Base-by-base conservation (phyloP, 2,329 filamentous ascomycete genomes). In the Pestalotiopsis sp. region DNA sequence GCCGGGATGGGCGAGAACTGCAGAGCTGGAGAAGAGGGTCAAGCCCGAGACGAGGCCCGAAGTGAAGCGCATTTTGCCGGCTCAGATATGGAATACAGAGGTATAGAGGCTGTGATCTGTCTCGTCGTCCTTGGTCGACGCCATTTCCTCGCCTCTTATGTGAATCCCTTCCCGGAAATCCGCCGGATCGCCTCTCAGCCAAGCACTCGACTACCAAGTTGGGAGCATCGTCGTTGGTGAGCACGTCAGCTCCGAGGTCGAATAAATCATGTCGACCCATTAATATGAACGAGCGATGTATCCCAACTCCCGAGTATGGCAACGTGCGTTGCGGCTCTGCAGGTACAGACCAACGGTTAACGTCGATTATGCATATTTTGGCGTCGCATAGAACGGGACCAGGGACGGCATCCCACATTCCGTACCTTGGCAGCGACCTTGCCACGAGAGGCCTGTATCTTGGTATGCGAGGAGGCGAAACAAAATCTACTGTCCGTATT, bases 1-100 rank as follows among this genome's bases (percentile, higher is more conserved):
- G 69, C 85, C 85, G 0, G 84, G 85, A 68, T 88, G 84, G n/a
- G 83, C 83, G n/a, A 72, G 41, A 38, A 61, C 72, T 17, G 36
- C 36, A 63, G 62, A 66, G 65, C 69, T 66, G 17, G 72, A 63
- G 4, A 63, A 17, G 27, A 63, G 68, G 67, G 72, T 69, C 52
- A 74, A 41, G 67, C 67, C 71, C 27, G 72, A 67, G 45, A 72
- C 31, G 39, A 76, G 60, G 62, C 70, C 68, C 27, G 58, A 68
- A 52, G 68, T 67, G 71, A 77, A 76, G 55, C 66, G 72, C 76
- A 77, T 77, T 36, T 66, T 74, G 72, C 4, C 20, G 7, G 12
- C 20, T 36, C 25, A 13, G 25, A 7, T 59, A 59, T 36, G 3
- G 17, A 52, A 23, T 20, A 23, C 45, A 52, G 14, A 52, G 20